A percentile compares a stretch with the other conserved stretches of the same genome.
phyloP scores from a whole-genome alignment of 352 stramenopile species.

The Elongisporangium undulatum region DNA sequence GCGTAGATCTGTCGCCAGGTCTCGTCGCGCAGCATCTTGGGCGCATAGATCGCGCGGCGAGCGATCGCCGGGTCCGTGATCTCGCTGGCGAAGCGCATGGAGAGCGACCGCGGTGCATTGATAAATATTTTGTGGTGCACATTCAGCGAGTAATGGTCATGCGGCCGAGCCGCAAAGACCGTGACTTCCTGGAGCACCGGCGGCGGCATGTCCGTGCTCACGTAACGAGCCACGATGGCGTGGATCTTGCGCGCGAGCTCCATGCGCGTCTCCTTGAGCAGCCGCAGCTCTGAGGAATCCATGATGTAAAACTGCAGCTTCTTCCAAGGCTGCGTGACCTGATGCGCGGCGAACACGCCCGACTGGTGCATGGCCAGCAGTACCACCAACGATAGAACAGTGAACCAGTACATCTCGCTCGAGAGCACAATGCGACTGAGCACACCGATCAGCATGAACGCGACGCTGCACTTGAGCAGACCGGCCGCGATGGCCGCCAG shows the following conservation, averaged over 20 bases:
- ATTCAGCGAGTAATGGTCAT: conserved; percentile 68
- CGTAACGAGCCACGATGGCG: conserved; percentile 59
- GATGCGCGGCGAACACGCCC: conserved; percentile 20
- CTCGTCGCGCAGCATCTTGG: conserved; percentile 74
- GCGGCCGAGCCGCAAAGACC: conserved; percentile 25
- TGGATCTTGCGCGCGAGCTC: conserved; percentile 60
- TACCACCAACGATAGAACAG: conserved; percentile 13
- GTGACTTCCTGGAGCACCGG: conserved; percentile 56
- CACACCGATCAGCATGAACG: conserved; percentile 30
- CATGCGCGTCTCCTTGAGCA: conserved; percentile 49
- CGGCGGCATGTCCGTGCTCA: conserved; percentile 55
- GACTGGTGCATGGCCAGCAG: conserved; percentile 26
- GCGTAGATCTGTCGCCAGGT: conserved; percentile 70
- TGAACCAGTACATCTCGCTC: conserved; percentile 25
- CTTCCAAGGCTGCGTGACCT: conserved; percentile 55
- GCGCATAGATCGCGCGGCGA: conserved; percentile 48
- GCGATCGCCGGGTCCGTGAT: conserved; percentile 38
- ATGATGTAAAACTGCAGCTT: conserved; percentile 77
- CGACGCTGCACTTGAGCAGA: conserved; percentile 29
- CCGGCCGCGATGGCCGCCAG: conserved; percentile 18
- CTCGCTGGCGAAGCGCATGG: conserved; percentile 38
- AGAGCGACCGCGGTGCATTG: conserved; percentile 66
- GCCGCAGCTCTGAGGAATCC: conserved; percentile 41
- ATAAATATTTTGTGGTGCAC: conserved; percentile 83
- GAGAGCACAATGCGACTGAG: conserved; percentile 25